phyloP scores from a whole-genome alignment of 805 yeast genomes.

The Sugiyamaella boreocaroliniensis region DNA sequence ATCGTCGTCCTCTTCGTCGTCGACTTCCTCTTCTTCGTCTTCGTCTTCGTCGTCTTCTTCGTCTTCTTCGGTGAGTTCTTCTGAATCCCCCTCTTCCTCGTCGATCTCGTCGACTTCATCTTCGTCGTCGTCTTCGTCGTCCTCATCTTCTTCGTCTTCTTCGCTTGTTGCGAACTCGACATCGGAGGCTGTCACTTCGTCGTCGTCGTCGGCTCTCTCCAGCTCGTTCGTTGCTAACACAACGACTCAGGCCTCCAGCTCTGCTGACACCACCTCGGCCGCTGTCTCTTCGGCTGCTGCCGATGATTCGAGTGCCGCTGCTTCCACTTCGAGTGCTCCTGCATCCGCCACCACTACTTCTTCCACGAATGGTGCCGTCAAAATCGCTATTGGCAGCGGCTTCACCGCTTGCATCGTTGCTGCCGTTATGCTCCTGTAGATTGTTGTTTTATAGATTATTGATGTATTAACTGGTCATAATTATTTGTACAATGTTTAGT shows the following conservation, averaged over 20 bases:
- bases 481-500: background rate
- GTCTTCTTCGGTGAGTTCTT: background rate
- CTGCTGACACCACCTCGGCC: conserved; percentile 8
- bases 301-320: background rate
- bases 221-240: background rate
- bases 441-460: background rate
- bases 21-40: background rate
- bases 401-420: background rate
- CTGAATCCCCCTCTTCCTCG: background rate
- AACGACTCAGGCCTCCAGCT: conserved; percentile 1
- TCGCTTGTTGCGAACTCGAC: conserved; percentile 8
- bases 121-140: conserved; percentile 12
- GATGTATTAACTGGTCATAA: background rate
- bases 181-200: conserved; percentile 3
- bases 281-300: conserved; percentile 6
- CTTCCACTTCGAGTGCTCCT: conserved; percentile 3
- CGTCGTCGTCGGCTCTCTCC: conserved; percentile 1
- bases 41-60: conserved; percentile 1
- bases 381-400: background rate
- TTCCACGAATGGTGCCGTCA: conserved; percentile 6
- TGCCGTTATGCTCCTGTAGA: background rate
- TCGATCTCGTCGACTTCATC: background rate
- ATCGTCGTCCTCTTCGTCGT: background rate
- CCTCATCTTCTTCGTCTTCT: conserved; percentile 13
- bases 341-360: conserved; percentile 14